Evolutionary conservation across 1,139 yeast species (phyloP).

Genomic region (Sugiyamaella japonica): DNA sequence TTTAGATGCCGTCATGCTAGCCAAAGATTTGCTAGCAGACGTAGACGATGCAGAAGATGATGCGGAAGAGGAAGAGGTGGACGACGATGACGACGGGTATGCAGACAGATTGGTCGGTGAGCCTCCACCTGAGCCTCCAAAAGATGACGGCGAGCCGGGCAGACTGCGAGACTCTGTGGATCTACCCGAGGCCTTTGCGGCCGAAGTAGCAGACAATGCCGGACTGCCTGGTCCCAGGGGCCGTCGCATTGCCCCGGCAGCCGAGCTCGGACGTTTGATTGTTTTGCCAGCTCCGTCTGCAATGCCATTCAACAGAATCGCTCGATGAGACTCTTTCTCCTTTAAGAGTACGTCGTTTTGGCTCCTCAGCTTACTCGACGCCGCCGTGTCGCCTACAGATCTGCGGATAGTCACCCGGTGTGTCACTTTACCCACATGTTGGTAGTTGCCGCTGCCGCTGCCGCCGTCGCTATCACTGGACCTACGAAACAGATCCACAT

Average conservation of each 20-base stretch:
- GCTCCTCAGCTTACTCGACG: slow-evolving; percentile 26
- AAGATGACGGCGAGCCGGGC: slow-evolving; percentile 24
- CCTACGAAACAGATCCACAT: slow-evolving; percentile 24
- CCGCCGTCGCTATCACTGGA: not conserved
- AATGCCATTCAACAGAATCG: slow-evolving; percentile 23
- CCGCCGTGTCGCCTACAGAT: slow-evolving; percentile 22
- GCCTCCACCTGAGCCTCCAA: not conserved
- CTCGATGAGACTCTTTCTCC: slow-evolving; percentile 31
- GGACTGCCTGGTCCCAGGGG: slow-evolving; percentile 7
- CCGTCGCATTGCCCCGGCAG: slow-evolving; percentile 11
- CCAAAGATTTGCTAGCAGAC: slow-evolving; percentile 19
- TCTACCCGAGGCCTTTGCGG: not conserved
- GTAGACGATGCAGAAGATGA: slow-evolving; percentile 19
- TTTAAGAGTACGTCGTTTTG: slow-evolving; percentile 27
- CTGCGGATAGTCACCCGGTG: slow-evolving; percentile 26
- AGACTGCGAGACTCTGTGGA: slow-evolving; percentile 6
- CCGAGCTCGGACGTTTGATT: slow-evolving; percentile 16
- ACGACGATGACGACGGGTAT: slow-evolving; percentile 3
- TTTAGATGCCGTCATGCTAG: slow-evolving; percentile 23
- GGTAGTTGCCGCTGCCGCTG: slow-evolving; percentile 8
- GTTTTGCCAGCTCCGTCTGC: slow-evolving; percentile 9
- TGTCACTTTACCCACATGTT: slow-evolving; percentile 30
- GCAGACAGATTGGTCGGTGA: slow-evolving; percentile 11
- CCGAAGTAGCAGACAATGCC: slow-evolving; percentile 3
- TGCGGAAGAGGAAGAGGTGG: slow-evolving; percentile 17